Percentiles rank a stretch among this genome's conserved stretches.
These are phyloP conservation scores for Ceratobasidium sp. DNA, from an alignment of 1,284 basidiomycete species.

Conservation along the genomic window DNA sequence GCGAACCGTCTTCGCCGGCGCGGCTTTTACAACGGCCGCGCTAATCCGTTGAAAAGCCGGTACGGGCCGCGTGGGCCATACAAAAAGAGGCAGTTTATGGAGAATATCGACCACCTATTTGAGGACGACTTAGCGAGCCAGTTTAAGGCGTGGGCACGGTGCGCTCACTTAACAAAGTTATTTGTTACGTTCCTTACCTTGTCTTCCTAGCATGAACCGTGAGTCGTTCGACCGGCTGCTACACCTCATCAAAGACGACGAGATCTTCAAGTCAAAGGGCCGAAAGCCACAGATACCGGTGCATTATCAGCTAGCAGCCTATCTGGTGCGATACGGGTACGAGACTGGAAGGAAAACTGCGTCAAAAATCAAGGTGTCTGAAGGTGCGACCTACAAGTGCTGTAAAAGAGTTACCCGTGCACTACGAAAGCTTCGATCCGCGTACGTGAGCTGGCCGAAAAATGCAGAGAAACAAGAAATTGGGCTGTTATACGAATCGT, in stretches of 20 bases:
- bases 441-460: background rate
- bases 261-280: background rate
- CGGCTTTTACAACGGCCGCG: background rate
- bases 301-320: background rate
- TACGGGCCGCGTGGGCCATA: conserved; percentile 10
- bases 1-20: too few relatives aligned
- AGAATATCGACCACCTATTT: background rate
- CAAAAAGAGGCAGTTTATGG: background rate
- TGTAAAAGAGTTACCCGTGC: background rate
- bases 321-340: background rate
- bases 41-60: background rate
- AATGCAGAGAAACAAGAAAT: background rate
- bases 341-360: background rate
- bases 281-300: background rate
- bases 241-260: background rate
- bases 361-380: background rate
- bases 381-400: background rate
- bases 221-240: background rate
- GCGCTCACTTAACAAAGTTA: too few relatives aligned
- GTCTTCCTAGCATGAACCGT: background rate
- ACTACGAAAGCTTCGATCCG: background rate
- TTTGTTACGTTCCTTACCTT: too few relatives aligned
- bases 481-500: background rate
- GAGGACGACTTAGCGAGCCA: background rate
- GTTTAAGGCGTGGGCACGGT: conserved; percentile 20